These are phyloP conservation scores for Trichoderma guizhouense DNA, from an alignment of 2,329 filamentous ascomycete genomes.

Conservation along the genomic window DNA sequence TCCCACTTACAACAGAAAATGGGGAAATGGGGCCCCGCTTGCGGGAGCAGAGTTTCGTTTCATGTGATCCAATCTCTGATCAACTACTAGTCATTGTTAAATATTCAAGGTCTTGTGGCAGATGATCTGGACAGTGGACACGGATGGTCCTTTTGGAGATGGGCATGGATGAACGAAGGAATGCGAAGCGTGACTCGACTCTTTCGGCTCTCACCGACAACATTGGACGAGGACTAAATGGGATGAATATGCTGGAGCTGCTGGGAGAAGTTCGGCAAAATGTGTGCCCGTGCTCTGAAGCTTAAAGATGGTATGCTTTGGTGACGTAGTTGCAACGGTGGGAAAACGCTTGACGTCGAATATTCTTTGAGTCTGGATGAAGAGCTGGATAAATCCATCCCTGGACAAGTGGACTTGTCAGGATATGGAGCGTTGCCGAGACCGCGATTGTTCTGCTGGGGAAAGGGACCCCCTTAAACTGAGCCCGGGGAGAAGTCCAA, in stretches of 20 bases:
- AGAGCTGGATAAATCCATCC: not conserved
- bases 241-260: not conserved
- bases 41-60: not conserved
- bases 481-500: not conserved
- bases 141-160: not conserved
- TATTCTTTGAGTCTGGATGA: not conserved
- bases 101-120: not conserved
- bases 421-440: not conserved
- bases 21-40: conserved; percentile 3
- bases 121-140: not conserved
- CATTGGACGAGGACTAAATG: not conserved
- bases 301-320: too few species aligned
- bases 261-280: conserved; percentile 1
- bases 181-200: not conserved
- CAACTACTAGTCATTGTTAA: not conserved
- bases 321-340: not conserved
- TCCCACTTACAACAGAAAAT: not conserved
- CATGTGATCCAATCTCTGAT: not conserved
- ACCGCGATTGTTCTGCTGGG: not conserved
- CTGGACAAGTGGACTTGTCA: not conserved
- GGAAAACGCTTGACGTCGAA: not conserved
- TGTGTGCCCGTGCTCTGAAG: too few species aligned
- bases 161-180: not conserved
- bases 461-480: conserved; percentile 11
- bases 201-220: not conserved